phyloP scores from a whole-genome alignment of 208 protist genomes.

The Willaertia magna region DNA sequence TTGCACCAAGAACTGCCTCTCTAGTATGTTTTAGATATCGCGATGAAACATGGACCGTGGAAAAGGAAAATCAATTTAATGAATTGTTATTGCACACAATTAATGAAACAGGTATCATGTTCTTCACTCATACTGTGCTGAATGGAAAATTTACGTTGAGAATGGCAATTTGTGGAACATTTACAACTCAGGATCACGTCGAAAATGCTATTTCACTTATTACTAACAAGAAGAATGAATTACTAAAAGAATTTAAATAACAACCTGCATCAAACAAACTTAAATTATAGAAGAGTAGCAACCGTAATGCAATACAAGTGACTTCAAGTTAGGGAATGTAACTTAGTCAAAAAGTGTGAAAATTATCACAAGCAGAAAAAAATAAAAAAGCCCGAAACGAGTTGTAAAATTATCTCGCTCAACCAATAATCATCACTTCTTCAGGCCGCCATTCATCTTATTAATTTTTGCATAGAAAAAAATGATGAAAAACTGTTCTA shows the following conservation, averaged over 20 bases:
- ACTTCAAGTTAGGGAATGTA: too few relatives aligned
- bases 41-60: background rate
- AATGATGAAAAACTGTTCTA: too few relatives aligned
- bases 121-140: background rate
- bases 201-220: background rate
- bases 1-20: background rate
- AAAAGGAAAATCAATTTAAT: background rate
- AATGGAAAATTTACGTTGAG: background rate
- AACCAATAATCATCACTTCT: too few relatives aligned
- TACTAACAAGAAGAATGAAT: background rate
- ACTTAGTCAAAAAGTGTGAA: too few relatives aligned
- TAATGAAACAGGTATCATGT: background rate
- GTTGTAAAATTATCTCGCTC: too few relatives aligned
- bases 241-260: background rate
- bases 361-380: too few relatives aligned
- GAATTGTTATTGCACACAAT: background rate
- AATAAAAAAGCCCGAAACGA: too few relatives aligned
- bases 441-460: too few relatives aligned
- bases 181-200: background rate
- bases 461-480: too few relatives aligned
- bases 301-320: too few relatives aligned
- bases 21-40: slow-evolving; percentile 15
- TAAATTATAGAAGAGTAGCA: too few relatives aligned
- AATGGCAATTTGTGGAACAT: background rate
- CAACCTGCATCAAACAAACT: background rate